Evolutionary conservation across 805 yeast species (phyloP), one percentile per base, ranked within the genome.

Genomic region (Candida peoriensis): DNA sequence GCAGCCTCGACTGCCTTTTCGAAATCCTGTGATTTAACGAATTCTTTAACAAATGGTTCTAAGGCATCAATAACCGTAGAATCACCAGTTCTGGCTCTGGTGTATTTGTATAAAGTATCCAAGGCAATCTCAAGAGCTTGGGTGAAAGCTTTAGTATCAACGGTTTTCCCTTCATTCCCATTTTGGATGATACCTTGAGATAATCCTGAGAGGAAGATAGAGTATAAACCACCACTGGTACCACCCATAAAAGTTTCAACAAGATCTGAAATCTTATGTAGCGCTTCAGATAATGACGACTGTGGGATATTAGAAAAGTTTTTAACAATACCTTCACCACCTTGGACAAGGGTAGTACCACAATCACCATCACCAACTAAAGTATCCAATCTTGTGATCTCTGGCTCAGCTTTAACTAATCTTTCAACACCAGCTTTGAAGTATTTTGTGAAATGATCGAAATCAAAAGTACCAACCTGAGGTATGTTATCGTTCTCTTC

Each of bases 351-450:
- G 1, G 97, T 89, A 50, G 86, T 93, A 26, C 97, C 97, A 61
- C 97, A 89, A 56, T 89, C 97, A 48, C 97, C 97, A 57, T 89
- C 97, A 38, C 97, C 97, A 2, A 90, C 96, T 46, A 78, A 69
- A 2, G 94, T 82, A 52, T 89, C 97, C 46, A 83, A 78, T 36
- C 76, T 71, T 1, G 97, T 89, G 51, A 89, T 81, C 48, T 76
- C 73, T 3, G 95, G 93, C 58, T 89, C 97, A n/a, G 72, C 72
- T 19, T 69, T 63, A 28, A 81, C 62, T 6, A 79, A 61, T 7
- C 58, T 55, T 34, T 73, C 63, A 37, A 84, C 79, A 25, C 74
- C 77, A 2, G 70, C 47, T 25, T 58, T 55, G 48, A 78, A 57
- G 45, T 72, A 53, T 33, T 46, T 52, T 18, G 59, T 39, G 39